These are phyloP conservation scores for Arachnomyces sp. DNA, from an alignment of 2,329 filamentous ascomycete species.

Conservation along the genomic window DNA sequence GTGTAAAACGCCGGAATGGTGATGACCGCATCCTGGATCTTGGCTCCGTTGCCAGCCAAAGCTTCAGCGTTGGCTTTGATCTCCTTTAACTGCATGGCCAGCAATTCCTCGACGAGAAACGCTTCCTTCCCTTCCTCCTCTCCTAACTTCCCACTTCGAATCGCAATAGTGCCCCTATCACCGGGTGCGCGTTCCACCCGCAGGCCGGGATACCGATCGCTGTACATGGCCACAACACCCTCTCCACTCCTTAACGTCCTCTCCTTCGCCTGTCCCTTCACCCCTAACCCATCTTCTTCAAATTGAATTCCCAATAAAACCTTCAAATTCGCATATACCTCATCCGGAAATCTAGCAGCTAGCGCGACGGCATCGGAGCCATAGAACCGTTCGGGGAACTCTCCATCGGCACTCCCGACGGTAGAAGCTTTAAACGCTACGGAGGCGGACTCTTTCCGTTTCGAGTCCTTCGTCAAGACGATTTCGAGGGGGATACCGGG, in stretches of 20 bases:
- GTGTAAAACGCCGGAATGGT: conserved; percentile 89
- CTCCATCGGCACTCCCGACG: conserved; percentile 45
- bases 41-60: conserved; percentile 65
- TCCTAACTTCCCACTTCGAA: conserved; percentile 65
- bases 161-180: conserved; percentile 61
- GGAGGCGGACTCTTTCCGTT: conserved; percentile 86
- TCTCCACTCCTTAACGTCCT: conserved; percentile 13
- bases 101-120: conserved; percentile 77
- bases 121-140: conserved; percentile 54
- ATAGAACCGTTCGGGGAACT: conserved; percentile 82
- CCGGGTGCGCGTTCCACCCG: conserved; percentile 49
- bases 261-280: conserved; percentile 13
- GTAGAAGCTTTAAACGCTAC: conserved; percentile 87
- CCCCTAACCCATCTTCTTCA: conserved; percentile 38
- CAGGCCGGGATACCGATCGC: conserved; percentile 67
- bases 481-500: conserved; percentile 96
- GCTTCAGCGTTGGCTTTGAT: conserved; percentile 80
- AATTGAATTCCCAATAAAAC: conserved; percentile 67
- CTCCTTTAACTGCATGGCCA: conserved; percentile 94
- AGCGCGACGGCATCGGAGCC: conserved; percentile 86
- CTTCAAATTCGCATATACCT: conserved; percentile 94
- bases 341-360: conserved; percentile 76
- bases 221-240: conserved; percentile 60
- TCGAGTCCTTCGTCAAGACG: conserved; percentile 93
- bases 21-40: conserved; percentile 73